Base-by-base conservation (phyloP, 208 protist species). In the Acanthamoeba royreba region DNA sequence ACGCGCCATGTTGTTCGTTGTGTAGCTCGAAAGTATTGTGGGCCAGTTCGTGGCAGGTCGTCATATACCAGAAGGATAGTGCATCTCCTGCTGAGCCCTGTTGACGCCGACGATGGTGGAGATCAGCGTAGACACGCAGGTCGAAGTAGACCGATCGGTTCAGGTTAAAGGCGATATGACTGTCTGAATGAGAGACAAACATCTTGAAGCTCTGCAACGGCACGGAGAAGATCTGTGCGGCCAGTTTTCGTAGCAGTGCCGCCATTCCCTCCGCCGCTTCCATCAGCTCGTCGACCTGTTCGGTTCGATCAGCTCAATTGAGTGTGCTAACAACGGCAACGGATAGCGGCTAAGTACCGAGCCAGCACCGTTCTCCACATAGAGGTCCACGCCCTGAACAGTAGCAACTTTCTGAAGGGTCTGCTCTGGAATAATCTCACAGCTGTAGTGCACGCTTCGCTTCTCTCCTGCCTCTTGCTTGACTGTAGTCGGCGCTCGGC, bases 371-470 rank as follows among this genome's bases (percentile, higher is more conserved):
- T 77, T 25, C 25, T 77, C 33, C 35, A 77, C 28, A 38, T 77
- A 77, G 31, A 77, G 66, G 31, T 77, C 66, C 9, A 77, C 38
- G 11, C 66, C 66, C 1, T 43, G 66, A 19, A 77, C 66, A 19
- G 66, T 45, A 38, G 66, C 4, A 38, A 77, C 28, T 38, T 77
- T 77, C 35, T 4, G 5, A 38, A 77, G 66, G 66, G 66, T 77
- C 66, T 77, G 66, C 66, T 77, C 17, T 0, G 66, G 66, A 25
- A 77, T 77, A 25, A 77, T 25, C 66, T 77, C 66, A 38, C 66
- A 77, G 66, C 66, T 77, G 66, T 77, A 77, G 66, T 77, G 66
- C 15, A 77, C 66, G 66, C 66, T 77, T 19, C 66, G 66, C 66
- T 77, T 77, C 66, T 77, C 66, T 31, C 66, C 66, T 7, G 66